Conservation (phyloP, 345 rosid species). For the Salix udensis region DNA sequence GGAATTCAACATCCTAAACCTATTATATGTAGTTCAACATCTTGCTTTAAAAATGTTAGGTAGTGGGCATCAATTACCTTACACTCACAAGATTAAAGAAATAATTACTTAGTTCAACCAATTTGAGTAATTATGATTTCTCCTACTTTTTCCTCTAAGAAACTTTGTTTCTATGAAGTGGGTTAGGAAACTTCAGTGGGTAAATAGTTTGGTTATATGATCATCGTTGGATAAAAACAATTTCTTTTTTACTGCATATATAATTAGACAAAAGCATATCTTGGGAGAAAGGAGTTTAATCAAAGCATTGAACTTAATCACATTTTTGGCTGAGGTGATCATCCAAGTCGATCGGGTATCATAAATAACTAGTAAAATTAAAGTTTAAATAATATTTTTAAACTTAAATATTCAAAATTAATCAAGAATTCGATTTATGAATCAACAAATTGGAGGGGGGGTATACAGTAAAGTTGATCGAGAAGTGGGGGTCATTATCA, state of each 20-base stretch:
- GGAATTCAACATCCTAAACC: no score
- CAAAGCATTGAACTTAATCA: background rate
- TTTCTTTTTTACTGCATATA: no score
- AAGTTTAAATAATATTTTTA: no score
- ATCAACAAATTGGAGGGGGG: no score
- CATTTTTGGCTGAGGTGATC: background rate
- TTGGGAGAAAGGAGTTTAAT: background rate
- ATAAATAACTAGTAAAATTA: no score
- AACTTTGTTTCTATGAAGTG: background rate
- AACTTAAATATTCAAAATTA: no score
- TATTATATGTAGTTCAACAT: background rate
- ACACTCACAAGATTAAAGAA: background rate
- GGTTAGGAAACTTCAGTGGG: background rate
- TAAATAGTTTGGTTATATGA: background rate
- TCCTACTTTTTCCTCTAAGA: background rate
- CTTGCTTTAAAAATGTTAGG: background rate
- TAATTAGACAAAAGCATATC: background rate
- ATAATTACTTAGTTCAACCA: background rate
- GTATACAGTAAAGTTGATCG: no score
- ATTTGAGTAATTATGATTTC: conserved; percentile 8
- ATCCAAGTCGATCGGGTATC: no score
- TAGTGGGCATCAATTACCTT: background rate
- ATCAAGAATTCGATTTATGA: no score
- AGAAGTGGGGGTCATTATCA: no score
- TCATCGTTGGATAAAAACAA: background rate